Conservation (phyloP, 257 asterid genomes). For the Cruciata laevipes region DNA sequence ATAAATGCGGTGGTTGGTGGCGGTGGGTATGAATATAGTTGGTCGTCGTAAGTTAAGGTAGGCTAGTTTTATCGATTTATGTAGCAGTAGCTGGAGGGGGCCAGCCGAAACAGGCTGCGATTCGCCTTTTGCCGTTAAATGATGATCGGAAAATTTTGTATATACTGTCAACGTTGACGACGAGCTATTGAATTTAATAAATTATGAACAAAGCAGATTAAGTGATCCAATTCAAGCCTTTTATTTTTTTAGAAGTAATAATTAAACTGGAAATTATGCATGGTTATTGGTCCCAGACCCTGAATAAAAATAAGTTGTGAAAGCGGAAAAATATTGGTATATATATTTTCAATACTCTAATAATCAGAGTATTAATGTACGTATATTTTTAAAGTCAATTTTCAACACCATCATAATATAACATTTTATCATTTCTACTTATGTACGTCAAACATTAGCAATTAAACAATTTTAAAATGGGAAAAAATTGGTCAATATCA, state of each 20-base stretch:
- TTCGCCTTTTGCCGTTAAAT: background rate
- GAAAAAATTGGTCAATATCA: too few species aligned
- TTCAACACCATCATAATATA: too few species aligned
- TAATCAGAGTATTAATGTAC: too few species aligned
- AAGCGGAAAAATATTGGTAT: too few species aligned
- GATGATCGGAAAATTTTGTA: background rate
- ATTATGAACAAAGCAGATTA: too few species aligned
- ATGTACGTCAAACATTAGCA: too few species aligned
- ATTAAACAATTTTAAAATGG: too few species aligned
- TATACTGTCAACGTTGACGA: background rate
- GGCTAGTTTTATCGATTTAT: background rate
- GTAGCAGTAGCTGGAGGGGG: background rate
- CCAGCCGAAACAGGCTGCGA: background rate
- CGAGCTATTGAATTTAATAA: background rate
- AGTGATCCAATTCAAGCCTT: background rate
- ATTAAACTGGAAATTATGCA: background rate
- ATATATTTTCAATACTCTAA: too few species aligned
- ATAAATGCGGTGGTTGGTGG: conserved; percentile 6
- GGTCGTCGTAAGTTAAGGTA: background rate
- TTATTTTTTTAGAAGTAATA: too few species aligned
- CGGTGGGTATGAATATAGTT: background rate
- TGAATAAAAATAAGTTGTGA: background rate
- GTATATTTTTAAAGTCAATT: too few species aligned
- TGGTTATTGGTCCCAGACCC: background rate
- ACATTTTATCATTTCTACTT: too few species aligned